These are phyloP conservation scores for Mariannaea sp. DNA, from an alignment of 2,329 filamentous ascomycete genomes.

Conservation along the genomic window DNA sequence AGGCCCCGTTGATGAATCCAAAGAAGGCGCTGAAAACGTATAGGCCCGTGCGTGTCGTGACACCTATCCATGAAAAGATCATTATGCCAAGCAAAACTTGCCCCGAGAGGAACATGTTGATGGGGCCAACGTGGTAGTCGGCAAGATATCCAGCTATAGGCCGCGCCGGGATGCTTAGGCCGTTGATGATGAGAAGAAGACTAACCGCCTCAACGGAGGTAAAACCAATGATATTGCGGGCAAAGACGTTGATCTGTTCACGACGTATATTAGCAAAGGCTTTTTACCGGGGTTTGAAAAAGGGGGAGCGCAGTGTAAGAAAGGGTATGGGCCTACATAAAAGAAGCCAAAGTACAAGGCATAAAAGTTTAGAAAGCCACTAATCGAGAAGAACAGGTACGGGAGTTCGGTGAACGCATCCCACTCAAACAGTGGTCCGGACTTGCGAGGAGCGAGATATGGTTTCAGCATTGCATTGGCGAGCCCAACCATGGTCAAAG, in stretches of 20 bases:
- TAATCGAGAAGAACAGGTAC: conserved; percentile 58
- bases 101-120: conserved; percentile 50
- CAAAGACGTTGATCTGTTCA: conserved; percentile 51
- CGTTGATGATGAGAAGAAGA: conserved; percentile 69
- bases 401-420: conserved; percentile 60
- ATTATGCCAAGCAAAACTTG: conserved; percentile 38
- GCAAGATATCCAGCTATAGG: conserved; percentile 63
- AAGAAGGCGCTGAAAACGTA: conserved; percentile 40
- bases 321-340: conserved; percentile 48
- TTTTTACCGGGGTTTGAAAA: conserved; percentile 36
- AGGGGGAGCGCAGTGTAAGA: conserved; percentile 25
- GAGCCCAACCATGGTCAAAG: conserved; percentile 50
- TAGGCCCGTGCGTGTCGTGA: conserved; percentile 34
- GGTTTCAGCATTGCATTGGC: conserved; percentile 49
- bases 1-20: conserved; percentile 36
- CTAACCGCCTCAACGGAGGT: conserved; percentile 56
- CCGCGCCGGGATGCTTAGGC: conserved; percentile 61
- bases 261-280: conserved; percentile 25
- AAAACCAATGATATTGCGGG: conserved; percentile 44
- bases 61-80: conserved; percentile 41
- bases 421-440: conserved; percentile 60
- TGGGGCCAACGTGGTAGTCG: conserved; percentile 55
- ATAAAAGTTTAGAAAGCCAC: conserved; percentile 52
- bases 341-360: conserved; percentile 47
- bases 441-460: conserved; percentile 52